These are phyloP conservation scores for Suillus alpinus DNA, from an alignment of 768 basidiomycete genomes.

Conservation along the genomic window DNA sequence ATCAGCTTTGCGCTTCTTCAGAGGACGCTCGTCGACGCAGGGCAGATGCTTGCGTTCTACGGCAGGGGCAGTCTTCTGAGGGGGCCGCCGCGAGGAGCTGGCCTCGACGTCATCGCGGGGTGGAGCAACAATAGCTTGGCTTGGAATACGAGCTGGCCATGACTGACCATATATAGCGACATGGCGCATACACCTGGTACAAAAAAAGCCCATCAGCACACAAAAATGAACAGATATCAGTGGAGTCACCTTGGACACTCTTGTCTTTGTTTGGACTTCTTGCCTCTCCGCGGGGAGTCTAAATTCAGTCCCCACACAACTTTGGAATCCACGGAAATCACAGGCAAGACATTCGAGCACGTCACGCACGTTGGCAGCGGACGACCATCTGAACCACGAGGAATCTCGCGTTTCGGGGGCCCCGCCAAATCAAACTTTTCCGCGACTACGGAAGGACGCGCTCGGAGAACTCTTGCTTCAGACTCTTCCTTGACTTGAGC, in stretches of 20 bases:
- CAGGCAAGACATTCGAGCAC: conserved; percentile 67
- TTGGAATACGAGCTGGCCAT: conserved; percentile 66
- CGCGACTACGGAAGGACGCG: conserved; percentile 40
- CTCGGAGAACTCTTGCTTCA: conserved; percentile 50
- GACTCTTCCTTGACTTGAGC: conserved; percentile 44
- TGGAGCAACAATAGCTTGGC: conserved; percentile 38
- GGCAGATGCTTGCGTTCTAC: conserved; percentile 56
- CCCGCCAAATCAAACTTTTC: conserved; percentile 36
- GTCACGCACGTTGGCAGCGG: conserved; percentile 69
- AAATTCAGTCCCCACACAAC: conserved; percentile 70
- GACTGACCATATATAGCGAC: conserved; percentile 68
- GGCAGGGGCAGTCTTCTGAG: conserved; percentile 47
- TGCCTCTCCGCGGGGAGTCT: conserved; percentile 44
- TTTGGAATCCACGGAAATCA: conserved; percentile 72
- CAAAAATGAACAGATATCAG: conserved; percentile 22
- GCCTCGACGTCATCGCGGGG: conserved; percentile 44
- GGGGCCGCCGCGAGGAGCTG: conserved; percentile 42
- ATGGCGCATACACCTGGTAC: conserved; percentile 71
- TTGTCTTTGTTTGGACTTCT: conserved; percentile 59
- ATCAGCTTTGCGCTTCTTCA: conserved; percentile 52
- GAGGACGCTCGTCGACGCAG: conserved; percentile 38
- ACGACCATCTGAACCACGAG: conserved; percentile 62
- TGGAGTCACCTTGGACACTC: conserved; percentile 68
- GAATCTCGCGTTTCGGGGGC: conserved; percentile 42
- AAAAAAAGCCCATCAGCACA: conserved; percentile 13